phyloP scores from a whole-genome alignment of 108 stramenopile genomes.

The Cyclotella choctawhatcheeana region DNA sequence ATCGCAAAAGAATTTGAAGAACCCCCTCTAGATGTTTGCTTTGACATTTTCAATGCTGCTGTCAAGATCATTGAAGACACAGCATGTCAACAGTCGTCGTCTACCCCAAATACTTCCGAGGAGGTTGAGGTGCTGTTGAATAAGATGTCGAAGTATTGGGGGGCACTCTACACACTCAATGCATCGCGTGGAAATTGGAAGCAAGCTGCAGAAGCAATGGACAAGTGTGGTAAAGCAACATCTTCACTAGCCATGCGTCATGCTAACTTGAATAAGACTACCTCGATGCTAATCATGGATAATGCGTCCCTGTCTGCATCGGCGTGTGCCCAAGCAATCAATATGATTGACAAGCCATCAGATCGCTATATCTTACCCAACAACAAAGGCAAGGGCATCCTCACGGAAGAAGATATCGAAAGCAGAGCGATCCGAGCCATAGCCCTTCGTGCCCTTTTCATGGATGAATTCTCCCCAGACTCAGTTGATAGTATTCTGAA shows the following conservation, averaged over 20 bases:
- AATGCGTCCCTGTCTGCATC: conserved; percentile 59
- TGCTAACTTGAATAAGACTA: conserved; percentile 39
- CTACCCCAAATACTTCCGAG: not conserved
- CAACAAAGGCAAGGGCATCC: conserved; percentile 45
- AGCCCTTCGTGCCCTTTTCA: conserved; percentile 57
- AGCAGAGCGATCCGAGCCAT: conserved; percentile 59
- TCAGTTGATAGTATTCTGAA: conserved; percentile 41
- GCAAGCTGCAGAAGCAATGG: conserved; percentile 77
- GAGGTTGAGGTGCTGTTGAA: conserved; percentile 41
- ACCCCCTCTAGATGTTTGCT: conserved; percentile 5
- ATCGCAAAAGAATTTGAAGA: conserved; percentile 12
- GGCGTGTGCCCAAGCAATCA: conserved; percentile 59
- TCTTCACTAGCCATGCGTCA: conserved; percentile 5
- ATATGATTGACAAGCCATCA: conserved; percentile 52
- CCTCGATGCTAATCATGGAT: conserved; percentile 54
- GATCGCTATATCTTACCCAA: conserved; percentile 27
- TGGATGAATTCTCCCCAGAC: conserved; percentile 60
- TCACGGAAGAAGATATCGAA: conserved; percentile 56
- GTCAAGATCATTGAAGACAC: conserved; percentile 57
- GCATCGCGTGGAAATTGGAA: conserved; percentile 80
- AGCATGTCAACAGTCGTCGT: conserved; percentile 20
- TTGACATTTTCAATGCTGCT: conserved; percentile 78
- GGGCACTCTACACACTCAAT: conserved; percentile 79
- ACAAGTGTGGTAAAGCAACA: conserved; percentile 60
- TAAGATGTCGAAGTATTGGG: conserved; percentile 65